These are phyloP conservation scores for Coemansia sp. DNA, from an alignment of 192 early-diverging fungal genomes.

Conservation along the genomic window DNA sequence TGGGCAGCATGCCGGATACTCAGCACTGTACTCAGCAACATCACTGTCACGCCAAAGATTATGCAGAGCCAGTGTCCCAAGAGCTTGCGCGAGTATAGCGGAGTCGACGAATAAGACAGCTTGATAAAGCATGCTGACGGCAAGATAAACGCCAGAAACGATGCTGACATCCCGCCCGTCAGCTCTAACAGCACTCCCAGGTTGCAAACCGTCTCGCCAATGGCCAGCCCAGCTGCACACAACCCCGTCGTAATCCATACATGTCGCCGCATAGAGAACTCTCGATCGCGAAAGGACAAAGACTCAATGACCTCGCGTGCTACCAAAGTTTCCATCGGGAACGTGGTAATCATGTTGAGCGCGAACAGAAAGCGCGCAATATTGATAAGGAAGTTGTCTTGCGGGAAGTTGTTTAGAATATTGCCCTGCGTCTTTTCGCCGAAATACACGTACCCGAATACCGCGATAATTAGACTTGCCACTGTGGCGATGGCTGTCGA, in stretches of 20 bases:
- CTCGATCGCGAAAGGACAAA: constrained; percentile 50
- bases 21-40: constrained; percentile 39
- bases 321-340: constrained; percentile 88
- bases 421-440: constrained; percentile 86
- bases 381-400: constrained; percentile 77
- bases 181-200: constrained; percentile 85
- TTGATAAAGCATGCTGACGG: constrained; percentile 81
- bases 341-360: constrained; percentile 93
- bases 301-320: constrained; percentile 76
- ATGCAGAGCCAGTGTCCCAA: constrained; percentile 69
- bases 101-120: constrained; percentile 57
- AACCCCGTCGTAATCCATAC: constrained; percentile 67
- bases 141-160: constrained; percentile 84
- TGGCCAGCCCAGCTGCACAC: constrained; percentile 59
- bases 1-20: constrained; percentile 28
- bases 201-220: constrained; percentile 76
- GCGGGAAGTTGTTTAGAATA: constrained; percentile 86
- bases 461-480: constrained; percentile 69
- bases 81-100: constrained; percentile 58
- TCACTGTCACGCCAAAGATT: constrained; percentile 62
- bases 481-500: constrained; percentile 71
- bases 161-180: constrained; percentile 85
- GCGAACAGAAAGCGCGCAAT: constrained; percentile 83
- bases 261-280: constrained; percentile 65
- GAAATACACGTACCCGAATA: constrained; percentile 77